phyloP scores from a whole-genome alignment of 2,329 filamentous ascomycete species.

The Aspergillus jensenii region DNA sequence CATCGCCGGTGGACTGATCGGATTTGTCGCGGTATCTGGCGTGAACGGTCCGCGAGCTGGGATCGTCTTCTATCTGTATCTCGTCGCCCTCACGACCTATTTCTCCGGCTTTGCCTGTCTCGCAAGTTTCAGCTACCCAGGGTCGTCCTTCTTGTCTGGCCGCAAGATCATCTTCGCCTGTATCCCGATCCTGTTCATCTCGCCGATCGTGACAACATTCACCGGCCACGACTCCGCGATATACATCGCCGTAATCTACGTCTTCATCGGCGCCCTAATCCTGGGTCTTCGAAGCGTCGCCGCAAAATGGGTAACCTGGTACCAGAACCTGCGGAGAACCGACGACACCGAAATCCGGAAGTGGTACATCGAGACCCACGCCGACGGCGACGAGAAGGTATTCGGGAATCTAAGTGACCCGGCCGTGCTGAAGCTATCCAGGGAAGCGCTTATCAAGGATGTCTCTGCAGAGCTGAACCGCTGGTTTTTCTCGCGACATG shows the following conservation, averaged over 20 bases:
- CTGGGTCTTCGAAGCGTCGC: conserved; percentile 55
- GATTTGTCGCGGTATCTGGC: conserved; percentile 52
- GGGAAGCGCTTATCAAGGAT: conserved; percentile 47
- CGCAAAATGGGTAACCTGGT: conserved; percentile 61
- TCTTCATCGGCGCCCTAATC: conserved; percentile 53
- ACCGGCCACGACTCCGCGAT: conserved; percentile 55
- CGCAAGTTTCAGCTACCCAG: conserved; percentile 55
- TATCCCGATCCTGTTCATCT: conserved; percentile 57
- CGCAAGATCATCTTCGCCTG: conserved; percentile 56
- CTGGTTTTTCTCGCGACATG: conserved; percentile 44
- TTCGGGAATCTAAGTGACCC: conserved; percentile 50
- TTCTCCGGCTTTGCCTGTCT: conserved; percentile 57
- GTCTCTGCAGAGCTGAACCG: conserved; percentile 47
- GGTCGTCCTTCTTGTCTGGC: conserved; percentile 58
- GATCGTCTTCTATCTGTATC: conserved; percentile 60
- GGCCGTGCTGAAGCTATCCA: conserved; percentile 49
- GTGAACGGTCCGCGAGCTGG: conserved; percentile 47
- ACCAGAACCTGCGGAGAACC: conserved; percentile 38
- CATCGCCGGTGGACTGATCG: conserved; percentile 54
- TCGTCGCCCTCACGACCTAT: conserved; percentile 59
- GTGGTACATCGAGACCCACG: conserved; percentile 38
- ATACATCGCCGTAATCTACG: conserved; percentile 56
- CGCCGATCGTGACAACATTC: conserved; percentile 57
- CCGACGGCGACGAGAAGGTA: conserved; percentile 37
- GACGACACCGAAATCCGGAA: conserved; percentile 42